Conservation (phyloP, 73 alveolate genomes). For the Symbiodinium pilosum region DNA sequence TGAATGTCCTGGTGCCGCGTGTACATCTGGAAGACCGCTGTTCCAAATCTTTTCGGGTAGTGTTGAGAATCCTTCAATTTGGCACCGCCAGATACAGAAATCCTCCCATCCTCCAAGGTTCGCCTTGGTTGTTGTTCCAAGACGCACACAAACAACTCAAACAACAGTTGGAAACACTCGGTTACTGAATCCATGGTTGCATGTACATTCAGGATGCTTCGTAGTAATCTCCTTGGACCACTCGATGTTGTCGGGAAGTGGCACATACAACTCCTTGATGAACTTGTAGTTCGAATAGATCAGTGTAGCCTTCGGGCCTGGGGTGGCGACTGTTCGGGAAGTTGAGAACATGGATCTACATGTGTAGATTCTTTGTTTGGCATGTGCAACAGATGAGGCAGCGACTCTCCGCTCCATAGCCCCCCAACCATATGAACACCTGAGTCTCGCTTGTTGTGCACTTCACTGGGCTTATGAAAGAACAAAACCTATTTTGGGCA, state of each 20-base stretch:
- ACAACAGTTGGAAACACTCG: not conserved
- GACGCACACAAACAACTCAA: not conserved
- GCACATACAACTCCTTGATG: constrained; percentile 1
- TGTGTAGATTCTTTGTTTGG: not conserved
- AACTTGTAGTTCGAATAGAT: constrained; percentile 1
- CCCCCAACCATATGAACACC: not conserved
- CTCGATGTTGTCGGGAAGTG: not conserved
- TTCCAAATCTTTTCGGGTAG: not conserved
- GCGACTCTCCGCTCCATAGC: not conserved
- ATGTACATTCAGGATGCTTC: not conserved
- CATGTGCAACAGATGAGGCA: not conserved
- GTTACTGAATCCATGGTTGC: not conserved
- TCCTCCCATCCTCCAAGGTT: not conserved
- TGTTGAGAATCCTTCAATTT: constrained; percentile 2
- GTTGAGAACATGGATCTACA: too few relatives aligned
- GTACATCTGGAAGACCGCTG: too few relatives aligned
- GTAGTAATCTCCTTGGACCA: not conserved
- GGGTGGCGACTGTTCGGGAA: too few relatives aligned
- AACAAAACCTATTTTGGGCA: too few relatives aligned
- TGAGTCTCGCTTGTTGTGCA: not conserved
- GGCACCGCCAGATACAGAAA: not conserved
- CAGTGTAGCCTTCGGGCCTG: constrained; percentile 41
- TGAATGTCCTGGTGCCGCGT: too few relatives aligned
- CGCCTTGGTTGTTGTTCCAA: not conserved
- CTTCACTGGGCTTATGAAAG: too few relatives aligned